Evolutionary conservation across 192 early-diverging fungal species (phyloP), one percentile per base, ranked within the genome.

Genomic region (Geranomyces michiganensis): DNA sequence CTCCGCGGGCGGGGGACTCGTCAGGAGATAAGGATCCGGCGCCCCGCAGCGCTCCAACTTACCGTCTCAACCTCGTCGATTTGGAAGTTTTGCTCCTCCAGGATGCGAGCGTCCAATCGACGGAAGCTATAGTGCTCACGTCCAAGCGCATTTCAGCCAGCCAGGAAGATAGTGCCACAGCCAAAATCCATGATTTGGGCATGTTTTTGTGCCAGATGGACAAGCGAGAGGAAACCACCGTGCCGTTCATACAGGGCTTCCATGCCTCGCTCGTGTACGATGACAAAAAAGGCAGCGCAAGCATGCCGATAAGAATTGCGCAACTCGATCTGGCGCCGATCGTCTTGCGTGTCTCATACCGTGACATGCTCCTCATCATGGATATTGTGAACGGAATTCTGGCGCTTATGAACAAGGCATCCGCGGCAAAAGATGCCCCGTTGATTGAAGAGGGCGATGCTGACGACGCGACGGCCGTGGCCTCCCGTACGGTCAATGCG

Each of bases 161-260:
- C 7, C 92, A 94, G 63, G 91, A 95, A 71, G 82, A 88, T 15
- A 82, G 92, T 32, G 88, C 89, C 65, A 90, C 88, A 2, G 56
- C 94, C 9, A 90, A 85, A 22, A 80, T 94, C 53, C 84, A 94
- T 43, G 90, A 93, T 66, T 84, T 94, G 46, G 92, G 94, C 45
- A 93, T 98, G 85, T 92, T 91, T 41, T 82, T 99, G 15, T 98
- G 95, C 84, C 85, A 85, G 12, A 93, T 98, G 87, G 91, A 94
- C 71, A 89, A 86, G 56, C 82, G 92, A 13, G 82, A 89, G 9
- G 90, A 92, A 43, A 93, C 95, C 0, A 82, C 82, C 6, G 73
- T 97, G 22, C 87, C 90, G 8, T 92, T 98, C 49, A 92, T 99
- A 72, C 92, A 98, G 68, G 92, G 92, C 48, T 96, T 96, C 76